Percentiles rank a stretch among this genome's conserved stretches.
These are phyloP conservation scores for Canavalia gladiata DNA, from an alignment of 306 rosid species.

Conservation along the genomic window DNA sequence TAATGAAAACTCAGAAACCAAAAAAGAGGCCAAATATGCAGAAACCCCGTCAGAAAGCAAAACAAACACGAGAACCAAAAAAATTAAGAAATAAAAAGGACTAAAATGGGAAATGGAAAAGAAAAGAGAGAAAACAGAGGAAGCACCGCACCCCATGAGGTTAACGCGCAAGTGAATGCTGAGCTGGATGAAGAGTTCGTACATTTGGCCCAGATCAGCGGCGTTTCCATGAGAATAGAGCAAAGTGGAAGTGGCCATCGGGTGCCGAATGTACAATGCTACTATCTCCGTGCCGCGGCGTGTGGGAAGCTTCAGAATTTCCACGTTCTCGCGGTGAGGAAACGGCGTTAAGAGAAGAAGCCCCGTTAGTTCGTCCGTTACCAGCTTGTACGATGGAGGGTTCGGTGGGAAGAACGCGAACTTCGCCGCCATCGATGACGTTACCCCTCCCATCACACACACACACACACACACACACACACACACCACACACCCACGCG, in stretches of 20 bases:
- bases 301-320: slow-evolving; percentile 77
- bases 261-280: slow-evolving; percentile 84
- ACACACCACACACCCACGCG: not conserved
- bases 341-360: slow-evolving; percentile 81
- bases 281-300: slow-evolving; percentile 84
- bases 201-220: slow-evolving; percentile 99
- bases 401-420: slow-evolving; percentile 95
- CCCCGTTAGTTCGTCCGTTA: slow-evolving; percentile 69
- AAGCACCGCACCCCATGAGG: slow-evolving; percentile 80
- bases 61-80: not conserved
- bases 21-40: slow-evolving; percentile 24
- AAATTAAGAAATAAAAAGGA: too few species aligned
- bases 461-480: not conserved
- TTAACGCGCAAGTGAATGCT: slow-evolving; percentile 89
- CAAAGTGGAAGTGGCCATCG: slow-evolving; percentile 87
- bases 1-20: slow-evolving; percentile 36
- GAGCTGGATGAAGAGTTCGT: slow-evolving; percentile 87
- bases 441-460: slow-evolving; percentile 90
- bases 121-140: slow-evolving; percentile 4
- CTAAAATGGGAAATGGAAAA: not conserved
- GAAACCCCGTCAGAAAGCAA: slow-evolving; percentile 26
- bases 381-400: slow-evolving; percentile 81
- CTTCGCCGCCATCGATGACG: slow-evolving; percentile 98
- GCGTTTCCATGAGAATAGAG: slow-evolving; percentile 98
- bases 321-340: slow-evolving; percentile 93